Evolutionary conservation across 1,284 basidiomycete genomes (phyloP), one percentile per base, ranked within the genome.

Genomic region (Leucoagaricus sp.): DNA sequence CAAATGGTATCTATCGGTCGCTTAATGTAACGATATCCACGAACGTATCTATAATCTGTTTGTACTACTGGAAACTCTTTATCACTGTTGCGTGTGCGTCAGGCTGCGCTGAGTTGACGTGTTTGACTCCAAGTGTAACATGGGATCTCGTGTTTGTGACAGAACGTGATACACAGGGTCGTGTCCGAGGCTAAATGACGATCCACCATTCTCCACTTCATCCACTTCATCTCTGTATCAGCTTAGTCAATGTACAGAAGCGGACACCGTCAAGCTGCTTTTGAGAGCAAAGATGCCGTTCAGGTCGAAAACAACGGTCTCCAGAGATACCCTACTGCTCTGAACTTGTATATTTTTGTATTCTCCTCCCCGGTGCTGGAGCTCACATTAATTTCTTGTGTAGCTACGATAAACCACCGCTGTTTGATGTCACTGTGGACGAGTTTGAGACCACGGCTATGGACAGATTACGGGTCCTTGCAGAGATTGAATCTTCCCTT

Each of bases 401-500:
- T 59, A 95, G 93, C 73, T 98, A 99, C 67, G 85, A 93, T 60
- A 76, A 73, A n/a, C 93, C 95, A 12, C 96, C 96, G 5, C 69
- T 83, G 13, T 88, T 89, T 47, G 96, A 99, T 65, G 89, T 99
- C 28, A 96, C 95, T 1, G 82, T 99, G 19, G 97, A 99, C 68
- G 93, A 98, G 62, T 99, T 99, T 64, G 97, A 99, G 73, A 87
- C 82, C 2, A 94, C 85, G 70, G 97, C 96, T 0, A 82, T 99
- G 21, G 87, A 96, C 63, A 81, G 97, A 28, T 80, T 99, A 38
- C 86, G 90, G 52, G 85, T 99, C 17, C 82, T 99, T 6, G 92
- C 95, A 5, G 94, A 98, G 71, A 97, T 99, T 61, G 97, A 99
- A 69, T 90, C 96, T 0, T 93, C 90, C 5, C 84, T 85, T 59